A percentile compares a stretch with the other conserved stretches of the same genome.
phyloP scores from a whole-genome alignment of 768 basidiomycete genomes.

The Sarcomyxa edulis region DNA sequence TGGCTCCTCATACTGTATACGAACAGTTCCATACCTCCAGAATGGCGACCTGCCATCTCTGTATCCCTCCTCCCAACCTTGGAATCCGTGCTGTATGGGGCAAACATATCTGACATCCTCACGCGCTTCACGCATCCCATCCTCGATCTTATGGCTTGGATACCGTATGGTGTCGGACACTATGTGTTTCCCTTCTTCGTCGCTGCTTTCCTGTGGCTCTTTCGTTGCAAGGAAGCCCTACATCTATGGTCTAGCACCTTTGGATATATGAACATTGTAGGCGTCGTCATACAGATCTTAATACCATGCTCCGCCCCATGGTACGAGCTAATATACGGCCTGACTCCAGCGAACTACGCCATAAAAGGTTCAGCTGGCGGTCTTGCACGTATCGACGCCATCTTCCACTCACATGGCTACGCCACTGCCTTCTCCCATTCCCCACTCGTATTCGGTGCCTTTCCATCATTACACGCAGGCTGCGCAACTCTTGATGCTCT shows the following conservation, averaged over 20 bases:
- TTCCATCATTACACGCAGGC: conserved; percentile 90
- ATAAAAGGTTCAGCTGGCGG: conserved; percentile 95
- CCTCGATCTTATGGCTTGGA: conserved; percentile 91
- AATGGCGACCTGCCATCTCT: conserved; percentile 76
- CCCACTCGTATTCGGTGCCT: conserved; percentile 94
- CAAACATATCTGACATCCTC: conserved; percentile 95
- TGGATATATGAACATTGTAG: conserved; percentile 88
- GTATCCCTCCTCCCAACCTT: conserved; percentile 93
- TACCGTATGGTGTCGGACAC: conserved; percentile 95
- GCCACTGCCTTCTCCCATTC: conserved; percentile 77
- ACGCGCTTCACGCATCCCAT: conserved; percentile 91
- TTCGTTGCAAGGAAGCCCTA: conserved; percentile 74
- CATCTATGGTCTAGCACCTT: conserved; percentile 84
- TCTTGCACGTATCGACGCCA: conserved; percentile 83
- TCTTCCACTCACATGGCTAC: conserved; percentile 77
- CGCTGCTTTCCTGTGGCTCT: conserved; percentile 83
- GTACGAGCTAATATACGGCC: conserved; percentile 97
- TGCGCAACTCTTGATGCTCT: conserved; percentile 90
- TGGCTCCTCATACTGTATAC: conserved; percentile 88
- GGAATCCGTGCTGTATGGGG: conserved; percentile 93
- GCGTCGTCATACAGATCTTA: conserved; percentile 83
- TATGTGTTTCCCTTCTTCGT: conserved; percentile 85
- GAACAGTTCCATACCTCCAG: conserved; percentile 76
- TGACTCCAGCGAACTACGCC: conserved; percentile 89
- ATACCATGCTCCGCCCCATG: conserved; percentile 94